Percentiles rank a stretch among this genome's conserved stretches.
These are phyloP conservation scores for Saturnispora diversa DNA, from an alignment of 805 yeast genomes.

Conservation along the genomic window DNA sequence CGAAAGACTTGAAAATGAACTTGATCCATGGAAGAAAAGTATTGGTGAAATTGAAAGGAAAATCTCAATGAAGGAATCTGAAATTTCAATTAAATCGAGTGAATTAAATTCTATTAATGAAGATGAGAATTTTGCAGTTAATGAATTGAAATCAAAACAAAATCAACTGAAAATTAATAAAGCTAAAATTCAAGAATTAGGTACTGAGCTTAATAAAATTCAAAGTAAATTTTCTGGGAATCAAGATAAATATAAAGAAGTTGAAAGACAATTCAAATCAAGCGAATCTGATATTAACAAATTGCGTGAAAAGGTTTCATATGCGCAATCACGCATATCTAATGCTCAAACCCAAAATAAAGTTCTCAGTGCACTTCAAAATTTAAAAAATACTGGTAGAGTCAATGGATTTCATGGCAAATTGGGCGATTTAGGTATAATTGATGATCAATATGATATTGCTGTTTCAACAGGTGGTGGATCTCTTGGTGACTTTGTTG, in stretches of 20 bases:
- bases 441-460: slow-evolving; percentile 80
- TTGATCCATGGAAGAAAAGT: slow-evolving; percentile 78
- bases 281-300: slow-evolving; percentile 46
- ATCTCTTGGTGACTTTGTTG: slow-evolving; percentile 86
- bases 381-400: slow-evolving; percentile 72
- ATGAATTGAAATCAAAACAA: slow-evolving; percentile 30
- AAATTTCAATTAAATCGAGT: slow-evolving; percentile 49
- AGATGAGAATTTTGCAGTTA: slow-evolving; percentile 29
- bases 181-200: slow-evolving; percentile 36
- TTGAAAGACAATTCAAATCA: slow-evolving; percentile 40
- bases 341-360: slow-evolving; percentile 60
- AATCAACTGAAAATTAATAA: slow-evolving; percentile 38
- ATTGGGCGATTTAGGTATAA: slow-evolving; percentile 85
- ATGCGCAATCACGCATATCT: slow-evolving; percentile 53
- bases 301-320: slow-evolving; percentile 55
- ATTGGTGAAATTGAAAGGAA: slow-evolving; percentile 56
- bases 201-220: slow-evolving; percentile 42
- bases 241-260: slow-evolving; percentile 44
- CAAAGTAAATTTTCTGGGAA: slow-evolving; percentile 52
- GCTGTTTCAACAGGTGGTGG: slow-evolving; percentile 95
- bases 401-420: slow-evolving; percentile 83
- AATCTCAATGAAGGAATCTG: slow-evolving; percentile 55
- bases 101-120: slow-evolving; percentile 36
- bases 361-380: slow-evolving; percentile 60
- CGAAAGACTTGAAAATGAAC: slow-evolving; percentile 48